Evolutionary conservation across 1,139 yeast genomes (phyloP).

Genomic region (Saccharomyces hybrid): DNA sequence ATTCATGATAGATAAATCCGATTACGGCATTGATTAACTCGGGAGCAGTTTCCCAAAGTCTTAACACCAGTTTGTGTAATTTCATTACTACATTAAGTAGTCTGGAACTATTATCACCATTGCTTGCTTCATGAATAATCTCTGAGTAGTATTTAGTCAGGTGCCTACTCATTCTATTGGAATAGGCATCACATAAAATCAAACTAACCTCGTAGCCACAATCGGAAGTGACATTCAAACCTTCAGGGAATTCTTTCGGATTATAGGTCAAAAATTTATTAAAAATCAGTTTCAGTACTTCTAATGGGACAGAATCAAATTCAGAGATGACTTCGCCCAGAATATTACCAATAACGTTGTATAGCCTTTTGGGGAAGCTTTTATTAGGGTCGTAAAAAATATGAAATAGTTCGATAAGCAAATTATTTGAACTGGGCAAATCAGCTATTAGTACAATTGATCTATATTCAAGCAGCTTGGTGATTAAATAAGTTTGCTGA

Average conservation of each 20-base stretch:
- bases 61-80: conserved; percentile 55
- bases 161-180: conserved; percentile 70
- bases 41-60: conserved; percentile 74
- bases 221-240: conserved; percentile 34
- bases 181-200: conserved; percentile 59
- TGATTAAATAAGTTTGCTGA: conserved; percentile 61
- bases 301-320: conserved; percentile 57
- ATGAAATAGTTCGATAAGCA: conserved; percentile 54
- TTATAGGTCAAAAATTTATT: conserved; percentile 35
- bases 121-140: conserved; percentile 46
- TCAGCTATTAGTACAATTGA: conserved; percentile 76
- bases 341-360: conserved; percentile 57
- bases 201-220: conserved; percentile 62
- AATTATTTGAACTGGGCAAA: conserved; percentile 51
- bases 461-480: conserved; percentile 67
- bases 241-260: conserved; percentile 29
- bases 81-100: conserved; percentile 42
- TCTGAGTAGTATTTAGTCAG: conserved; percentile 79
- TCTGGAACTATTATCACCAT: conserved; percentile 23
- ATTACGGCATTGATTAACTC: conserved; percentile 65
- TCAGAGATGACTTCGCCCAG: conserved; percentile 74
- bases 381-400: conserved; percentile 51
- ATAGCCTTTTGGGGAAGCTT: conserved; percentile 38
- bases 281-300: conserved; percentile 55
- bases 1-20: conserved; percentile 75